Evolutionary conservation across 192 early-diverging fungal species (phyloP).

Genomic region (Blastocladiella britannica): DNA sequence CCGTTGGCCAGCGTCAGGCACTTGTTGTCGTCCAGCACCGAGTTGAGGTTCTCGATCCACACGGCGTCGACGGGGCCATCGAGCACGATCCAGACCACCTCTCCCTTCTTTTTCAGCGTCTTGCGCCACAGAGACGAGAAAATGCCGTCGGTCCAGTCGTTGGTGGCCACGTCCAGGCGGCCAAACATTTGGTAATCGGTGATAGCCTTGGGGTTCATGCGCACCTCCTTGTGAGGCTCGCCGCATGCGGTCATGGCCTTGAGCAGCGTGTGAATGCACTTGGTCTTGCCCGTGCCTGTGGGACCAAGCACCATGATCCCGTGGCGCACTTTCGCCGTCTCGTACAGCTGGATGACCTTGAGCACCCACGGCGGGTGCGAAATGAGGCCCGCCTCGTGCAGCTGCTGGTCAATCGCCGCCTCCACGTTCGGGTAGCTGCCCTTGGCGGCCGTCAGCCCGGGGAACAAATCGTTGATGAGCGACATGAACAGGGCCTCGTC

Average conservation of each 20-base stretch:
- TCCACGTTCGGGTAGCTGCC: conserved; percentile 55
- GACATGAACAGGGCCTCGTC: conserved; percentile 74
- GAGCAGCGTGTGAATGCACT: conserved; percentile 81
- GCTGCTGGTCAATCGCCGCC: conserved; percentile 50
- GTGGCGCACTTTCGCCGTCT: conserved; percentile 95
- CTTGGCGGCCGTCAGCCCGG: conserved; percentile 60
- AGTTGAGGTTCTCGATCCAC: conserved; percentile 99
- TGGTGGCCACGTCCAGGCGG: conserved; percentile 82
- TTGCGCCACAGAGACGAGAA: conserved; percentile 94
- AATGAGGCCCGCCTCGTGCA: conserved; percentile 48
- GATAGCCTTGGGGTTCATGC: conserved; percentile 98
- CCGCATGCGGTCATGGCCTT: conserved; percentile 75
- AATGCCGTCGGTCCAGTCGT: conserved; percentile 98
- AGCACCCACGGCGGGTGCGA: conserved; percentile 70
- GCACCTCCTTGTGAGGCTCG: conserved; percentile 70
- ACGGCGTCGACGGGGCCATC: conserved; percentile 99
- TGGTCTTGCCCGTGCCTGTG: conserved; percentile 86
- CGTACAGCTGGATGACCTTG: conserved; percentile 93
- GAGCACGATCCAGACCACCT: conserved; percentile 98
- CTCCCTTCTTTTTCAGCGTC: conserved; percentile 80
- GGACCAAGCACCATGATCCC: conserved; percentile 99
- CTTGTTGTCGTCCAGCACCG: conserved; percentile 94
- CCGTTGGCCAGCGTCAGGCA: conserved; percentile 94
- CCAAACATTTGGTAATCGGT: conserved; percentile 93
- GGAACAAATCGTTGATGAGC: conserved; percentile 83